A percentile compares a stretch with the other conserved stretches of the same genome.
These are phyloP conservation scores for Fusarium odoratissimum DNA, from an alignment of 2,329 filamentous ascomycete genomes.

Conservation along the genomic window DNA sequence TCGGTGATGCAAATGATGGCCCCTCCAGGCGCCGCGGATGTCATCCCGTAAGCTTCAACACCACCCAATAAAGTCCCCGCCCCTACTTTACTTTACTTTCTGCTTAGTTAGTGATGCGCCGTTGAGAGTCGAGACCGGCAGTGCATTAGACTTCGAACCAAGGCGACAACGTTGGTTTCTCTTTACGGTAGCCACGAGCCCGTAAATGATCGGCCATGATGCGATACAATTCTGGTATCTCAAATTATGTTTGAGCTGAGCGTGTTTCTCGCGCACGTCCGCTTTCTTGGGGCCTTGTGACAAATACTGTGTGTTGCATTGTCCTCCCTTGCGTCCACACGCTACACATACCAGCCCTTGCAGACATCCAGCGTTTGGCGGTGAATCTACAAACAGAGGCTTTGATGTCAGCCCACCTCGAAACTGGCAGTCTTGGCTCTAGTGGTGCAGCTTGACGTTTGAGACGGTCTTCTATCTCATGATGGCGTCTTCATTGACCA, in stretches of 20 bases:
- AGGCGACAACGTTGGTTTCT: constrained; percentile 37
- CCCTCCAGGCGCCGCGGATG: constrained; percentile 38
- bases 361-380: constrained; percentile 33
- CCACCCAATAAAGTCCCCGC: constrained; percentile 14
- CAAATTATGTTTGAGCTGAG: not conserved
- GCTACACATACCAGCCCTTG: constrained; percentile 27
- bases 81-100: not conserved
- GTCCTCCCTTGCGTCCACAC: constrained; percentile 39
- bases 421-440: constrained; percentile 24
- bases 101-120: constrained; percentile 3
- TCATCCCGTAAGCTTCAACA: constrained; percentile 32
- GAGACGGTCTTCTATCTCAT: constrained; percentile 27
- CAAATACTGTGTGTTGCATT: constrained; percentile 23
- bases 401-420: constrained; percentile 30
- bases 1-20: constrained; percentile 31
- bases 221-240: constrained; percentile 9
- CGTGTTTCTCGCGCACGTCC: not conserved
- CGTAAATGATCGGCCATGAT: constrained; percentile 1
- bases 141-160: constrained; percentile 38
- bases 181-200: constrained; percentile 2
- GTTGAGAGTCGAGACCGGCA: constrained; percentile 35
- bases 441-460: constrained; percentile 14
- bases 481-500: not conserved
- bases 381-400: constrained; percentile 40
- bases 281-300: constrained; percentile 26